Evolutionary conservation across 345 rosid species (phyloP), one percentile per base, ranked within the genome.

Genomic region (Camelina sativa): DNA sequence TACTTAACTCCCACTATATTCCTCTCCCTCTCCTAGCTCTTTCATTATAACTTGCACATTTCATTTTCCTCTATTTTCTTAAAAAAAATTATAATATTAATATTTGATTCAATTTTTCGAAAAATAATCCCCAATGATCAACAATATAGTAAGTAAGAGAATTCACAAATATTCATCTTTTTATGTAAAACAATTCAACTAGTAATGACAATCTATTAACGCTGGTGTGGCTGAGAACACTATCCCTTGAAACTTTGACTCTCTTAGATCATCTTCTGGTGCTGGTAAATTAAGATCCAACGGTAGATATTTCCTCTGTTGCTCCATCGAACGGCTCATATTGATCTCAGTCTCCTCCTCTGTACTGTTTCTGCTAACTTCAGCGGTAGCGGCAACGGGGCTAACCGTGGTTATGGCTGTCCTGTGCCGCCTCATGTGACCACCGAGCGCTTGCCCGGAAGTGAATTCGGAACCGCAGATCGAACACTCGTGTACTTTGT

Each of bases 351-450:
- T 62, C 28, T 72, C 74, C 0, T 77, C 76, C 11, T 68, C 74
- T 37, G 73, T 67, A 56, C 72, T 68, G 53, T 32, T 76, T 62
- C 65, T 73, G 12, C 82, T 79, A 13, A 34, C 69, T 50, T 73
- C 72, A 7, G 13, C 11, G 4, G 13, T 8, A 4, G 62, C 52
- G 25, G 71, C 67, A 51, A 46, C 38, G 0, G 67, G 77, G 22
- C 44, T 69, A 11, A 11, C 67, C 5, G 76, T 22, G 5, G 76
- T 8, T 0, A 79, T 67, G 2, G 82, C 76, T 0, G 89, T 70
- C 55, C 98, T 85, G 48, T 96, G 99, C 78, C 99, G 81, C 70
- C 99, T 89, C 98, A 96, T 96, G 84, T 96, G 99, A 9, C 99
- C 98, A 1, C 99, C 99, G 3, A 96, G 86, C 2, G 99, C 99